Percentiles rank a stretch among this genome's conserved stretches.
These are phyloP conservation scores for Populus hybrid DNA, from an alignment of 441 rosid species.

Conservation along the genomic window DNA sequence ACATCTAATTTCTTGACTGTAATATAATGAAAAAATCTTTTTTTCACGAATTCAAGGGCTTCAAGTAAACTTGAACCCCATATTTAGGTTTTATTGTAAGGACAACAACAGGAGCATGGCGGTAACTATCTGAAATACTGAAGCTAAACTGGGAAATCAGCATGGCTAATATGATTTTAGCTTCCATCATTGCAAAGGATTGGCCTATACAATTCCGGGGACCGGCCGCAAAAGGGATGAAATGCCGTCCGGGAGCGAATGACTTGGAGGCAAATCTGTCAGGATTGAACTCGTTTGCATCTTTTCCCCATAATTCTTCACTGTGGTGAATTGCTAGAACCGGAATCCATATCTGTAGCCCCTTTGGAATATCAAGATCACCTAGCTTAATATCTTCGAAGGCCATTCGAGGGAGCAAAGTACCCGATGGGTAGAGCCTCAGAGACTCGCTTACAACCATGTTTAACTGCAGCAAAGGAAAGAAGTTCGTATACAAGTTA, in stretches of 20 bases:
- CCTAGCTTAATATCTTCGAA: slow-evolving; percentile 79
- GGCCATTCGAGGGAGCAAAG: slow-evolving; percentile 83
- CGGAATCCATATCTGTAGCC: slow-evolving; percentile 90
- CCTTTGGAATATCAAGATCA: slow-evolving; percentile 75
- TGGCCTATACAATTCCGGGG: slow-evolving; percentile 91
- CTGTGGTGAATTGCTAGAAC: slow-evolving; percentile 87
- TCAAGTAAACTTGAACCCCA: slow-evolving; percentile 75
- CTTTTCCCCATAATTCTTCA: slow-evolving; percentile 83
- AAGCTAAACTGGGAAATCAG: slow-evolving; percentile 66
- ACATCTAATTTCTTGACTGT: background rate
- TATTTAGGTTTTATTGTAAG: slow-evolving; percentile 85
- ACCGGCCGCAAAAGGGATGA: slow-evolving; percentile 88
- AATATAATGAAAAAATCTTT: background rate
- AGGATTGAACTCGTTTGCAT: slow-evolving; percentile 82
- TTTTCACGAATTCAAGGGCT: slow-evolving; percentile 40
- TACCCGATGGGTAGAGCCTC: slow-evolving; percentile 89
- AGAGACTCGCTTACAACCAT: slow-evolving; percentile 87
- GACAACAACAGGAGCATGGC: slow-evolving; percentile 88
- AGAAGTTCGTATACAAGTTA: background rate
- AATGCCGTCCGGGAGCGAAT: slow-evolving; percentile 52
- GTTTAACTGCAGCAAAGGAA: slow-evolving; percentile 46
- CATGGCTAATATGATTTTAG: slow-evolving; percentile 80
- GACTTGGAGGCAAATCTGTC: slow-evolving; percentile 57
- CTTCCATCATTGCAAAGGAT: slow-evolving; percentile 91
- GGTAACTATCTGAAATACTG: slow-evolving; percentile 56